These are phyloP conservation scores for Moringa oleifera DNA, from an alignment of 345 rosid genomes.

Conservation along the genomic window DNA sequence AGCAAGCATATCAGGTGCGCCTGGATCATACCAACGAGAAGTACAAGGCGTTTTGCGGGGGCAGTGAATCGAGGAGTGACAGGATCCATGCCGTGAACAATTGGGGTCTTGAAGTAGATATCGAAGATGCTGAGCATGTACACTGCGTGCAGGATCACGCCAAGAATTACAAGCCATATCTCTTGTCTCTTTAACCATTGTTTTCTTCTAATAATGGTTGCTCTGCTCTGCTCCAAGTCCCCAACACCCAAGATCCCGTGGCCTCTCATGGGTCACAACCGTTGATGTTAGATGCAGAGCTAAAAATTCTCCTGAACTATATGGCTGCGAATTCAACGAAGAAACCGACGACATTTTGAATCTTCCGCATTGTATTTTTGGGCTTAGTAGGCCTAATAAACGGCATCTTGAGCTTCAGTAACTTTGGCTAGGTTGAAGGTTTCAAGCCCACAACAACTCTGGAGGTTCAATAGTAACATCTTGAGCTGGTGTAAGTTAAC, in stretches of 20 bases:
- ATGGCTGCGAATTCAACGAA: no score
- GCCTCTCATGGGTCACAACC: slow-evolving; percentile 30
- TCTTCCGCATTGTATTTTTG: no score
- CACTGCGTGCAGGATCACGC: slow-evolving; percentile 78
- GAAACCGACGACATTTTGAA: no score
- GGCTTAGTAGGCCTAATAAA: no score
- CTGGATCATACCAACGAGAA: slow-evolving; percentile 54
- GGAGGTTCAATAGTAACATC: no score
- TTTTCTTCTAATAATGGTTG: slow-evolving; percentile 21
- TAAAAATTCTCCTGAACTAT: no score
- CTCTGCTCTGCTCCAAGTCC: slow-evolving; percentile 26
- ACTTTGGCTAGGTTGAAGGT: no score
- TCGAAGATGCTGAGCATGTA: slow-evolving; percentile 97
- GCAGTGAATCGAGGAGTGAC: slow-evolving; percentile 67
- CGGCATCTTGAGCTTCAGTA: no score
- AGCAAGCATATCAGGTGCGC: not conserved
- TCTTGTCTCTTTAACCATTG: slow-evolving; percentile 67
- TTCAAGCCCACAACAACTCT: no score
- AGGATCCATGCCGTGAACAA: slow-evolving; percentile 93
- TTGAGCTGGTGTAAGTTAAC: no score
- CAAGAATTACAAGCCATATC: slow-evolving; percentile 72
- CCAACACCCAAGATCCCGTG: slow-evolving; percentile 74
- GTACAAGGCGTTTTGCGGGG: slow-evolving; percentile 90
- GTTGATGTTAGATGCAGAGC: no score
- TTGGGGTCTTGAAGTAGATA: slow-evolving; percentile 93